A percentile compares a stretch with the other conserved stretches of the same genome.
Conservation (phyloP, 179 eudicot species). For the Drosera spatulata region DNA sequence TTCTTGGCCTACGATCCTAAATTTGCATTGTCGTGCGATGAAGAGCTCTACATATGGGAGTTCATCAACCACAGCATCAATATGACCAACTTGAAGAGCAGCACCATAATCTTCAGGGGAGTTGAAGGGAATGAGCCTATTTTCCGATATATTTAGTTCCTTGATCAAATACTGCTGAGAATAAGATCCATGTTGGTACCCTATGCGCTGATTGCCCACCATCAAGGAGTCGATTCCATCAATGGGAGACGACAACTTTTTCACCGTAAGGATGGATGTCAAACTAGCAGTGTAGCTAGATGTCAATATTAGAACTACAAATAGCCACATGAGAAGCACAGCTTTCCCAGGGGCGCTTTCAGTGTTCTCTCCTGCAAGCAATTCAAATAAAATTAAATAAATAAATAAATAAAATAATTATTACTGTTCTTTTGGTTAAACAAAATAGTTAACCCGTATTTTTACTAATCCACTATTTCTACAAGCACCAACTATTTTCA, state of each 20-base stretch:
- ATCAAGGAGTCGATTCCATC: slow-evolving; percentile 4
- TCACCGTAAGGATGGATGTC: slow-evolving; percentile 9
- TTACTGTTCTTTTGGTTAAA: no score
- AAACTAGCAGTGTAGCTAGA: slow-evolving; percentile 11
- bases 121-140: slow-evolving; percentile 29
- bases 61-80: slow-evolving; percentile 43
- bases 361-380: slow-evolving; percentile 2
- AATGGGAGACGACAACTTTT: slow-evolving; percentile 6
- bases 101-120: slow-evolving; percentile 24
- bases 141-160: slow-evolving; percentile 22
- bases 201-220: not conserved
- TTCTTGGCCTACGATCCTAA: slow-evolving; percentile 38
- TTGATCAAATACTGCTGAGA: slow-evolving; percentile 21
- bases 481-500: no score
- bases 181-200: slow-evolving; percentile 24
- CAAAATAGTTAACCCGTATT: no score
- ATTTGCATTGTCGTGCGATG: slow-evolving; percentile 34
- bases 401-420: no score
- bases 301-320: slow-evolving; percentile 7
- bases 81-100: slow-evolving; percentile 35
- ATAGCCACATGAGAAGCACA: slow-evolving; percentile 9
- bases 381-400: no score
- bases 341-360: slow-evolving; percentile 1
- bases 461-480: no score
- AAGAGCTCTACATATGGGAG: slow-evolving; percentile 39